These are phyloP conservation scores for Durusdinium trenchii DNA, from an alignment of 73 alveolate genomes.

Conservation along the genomic window DNA sequence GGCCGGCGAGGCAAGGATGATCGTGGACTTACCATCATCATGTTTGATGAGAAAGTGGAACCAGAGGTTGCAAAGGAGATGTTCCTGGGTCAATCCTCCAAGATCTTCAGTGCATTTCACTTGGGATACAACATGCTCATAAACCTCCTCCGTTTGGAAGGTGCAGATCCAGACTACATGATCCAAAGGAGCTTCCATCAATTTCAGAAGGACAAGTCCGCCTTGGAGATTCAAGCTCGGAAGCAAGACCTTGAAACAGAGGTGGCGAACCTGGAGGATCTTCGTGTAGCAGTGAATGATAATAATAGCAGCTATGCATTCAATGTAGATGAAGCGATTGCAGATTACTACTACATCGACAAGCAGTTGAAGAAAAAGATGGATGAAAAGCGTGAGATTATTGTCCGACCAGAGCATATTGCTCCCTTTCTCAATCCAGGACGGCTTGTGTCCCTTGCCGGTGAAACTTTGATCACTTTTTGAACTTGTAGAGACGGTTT, in stretches of 20 bases:
- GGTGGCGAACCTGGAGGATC: constrained; percentile 70
- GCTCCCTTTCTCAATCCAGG: constrained; percentile 91
- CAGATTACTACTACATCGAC: constrained; percentile 90
- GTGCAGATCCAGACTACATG: constrained; percentile 98
- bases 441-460: constrained; percentile 17
- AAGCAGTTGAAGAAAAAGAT: constrained; percentile 67
- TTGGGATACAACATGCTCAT: constrained; percentile 98
- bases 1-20: constrained; percentile 99
- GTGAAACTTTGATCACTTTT: neutral
- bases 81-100: constrained; percentile 99
- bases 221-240: constrained; percentile 93
- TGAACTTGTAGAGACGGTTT: neutral
- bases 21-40: constrained; percentile 99
- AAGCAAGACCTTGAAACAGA: constrained; percentile 95
- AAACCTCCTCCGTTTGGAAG: constrained; percentile 97
- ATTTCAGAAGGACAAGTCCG: constrained; percentile 97
- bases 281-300: constrained; percentile 72
- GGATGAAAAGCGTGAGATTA: constrained; percentile 56
- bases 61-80: constrained; percentile 99
- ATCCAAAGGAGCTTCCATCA: constrained; percentile 99
- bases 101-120: constrained; percentile 99
- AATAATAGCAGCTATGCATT: constrained; percentile 36
- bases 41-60: constrained; percentile 98
- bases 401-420: constrained; percentile 56
- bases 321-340: constrained; percentile 83